Evolutionary conservation across 75 land plant genomes (phyloP), one percentile per base, ranked within the genome.

Genomic region (Sequoiadendron giganteum): DNA sequence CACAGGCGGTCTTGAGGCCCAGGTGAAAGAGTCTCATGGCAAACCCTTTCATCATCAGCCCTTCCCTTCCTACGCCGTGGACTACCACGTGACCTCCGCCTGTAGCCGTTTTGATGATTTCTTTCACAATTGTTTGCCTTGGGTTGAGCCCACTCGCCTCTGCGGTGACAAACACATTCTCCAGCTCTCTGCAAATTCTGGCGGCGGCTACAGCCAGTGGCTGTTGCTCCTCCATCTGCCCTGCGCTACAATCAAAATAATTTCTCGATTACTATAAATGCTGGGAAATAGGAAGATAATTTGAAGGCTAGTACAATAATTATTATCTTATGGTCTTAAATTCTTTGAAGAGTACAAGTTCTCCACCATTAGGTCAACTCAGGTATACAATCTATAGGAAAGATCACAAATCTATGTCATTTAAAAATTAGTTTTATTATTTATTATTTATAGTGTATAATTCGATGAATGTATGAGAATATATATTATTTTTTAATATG

Each of bases 61-160:
- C 96, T 85, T 97, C 99, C 10, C 99, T 89, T 34, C 99, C 99
- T 52, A 97, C 98, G 2, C 99, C 99, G 87, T 95, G 90, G 45
- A 97, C 89, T 85, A 97, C 94, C 78, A 97, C 85, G 2, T 86
- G 48, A 36, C 89, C 88, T 2, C 77, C 56, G 10, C 86, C 38
- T 61, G 76, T 45, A 28, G 91, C 87, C 19, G 83, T 86, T 30
- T 68, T 72, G 42, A 92, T 9, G 68, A 95, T 86, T 84, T 93
- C 93, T 38, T 68, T 4, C 13, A 88, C 90, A 43, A 91, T 42
- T 45, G 92, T 56, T 3, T 91, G 88, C 30, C 91, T 76, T 21
- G 93, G 88, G 21, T 94, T 89, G 45, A 70, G 38, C 25, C 83
- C 43, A 58, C 81, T 16, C 80, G 86, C 43, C 39, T 89, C 32